Percentiles rank a stretch among this genome's conserved stretches.
Conservation (phyloP, 1,284 basidiomycete genomes). For the Porodaedalea pini region DNA sequence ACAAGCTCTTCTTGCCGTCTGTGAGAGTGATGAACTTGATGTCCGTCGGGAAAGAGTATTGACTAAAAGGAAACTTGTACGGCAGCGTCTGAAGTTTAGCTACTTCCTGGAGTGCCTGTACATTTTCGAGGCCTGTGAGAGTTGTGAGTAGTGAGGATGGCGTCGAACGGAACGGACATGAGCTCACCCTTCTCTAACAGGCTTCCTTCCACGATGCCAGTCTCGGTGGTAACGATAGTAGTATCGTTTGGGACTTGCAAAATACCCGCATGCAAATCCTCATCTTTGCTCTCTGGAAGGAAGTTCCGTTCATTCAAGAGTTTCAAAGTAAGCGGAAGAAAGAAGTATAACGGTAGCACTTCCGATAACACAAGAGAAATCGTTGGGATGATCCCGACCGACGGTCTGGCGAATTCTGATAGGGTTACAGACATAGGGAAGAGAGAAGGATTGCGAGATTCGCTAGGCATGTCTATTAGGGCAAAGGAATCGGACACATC, state of each 20-base stretch:
- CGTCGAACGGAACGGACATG: neutral
- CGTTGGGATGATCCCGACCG: slow-evolving; percentile 37
- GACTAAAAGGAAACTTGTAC: slow-evolving; percentile 79
- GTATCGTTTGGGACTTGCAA: slow-evolving; percentile 71
- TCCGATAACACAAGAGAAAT: slow-evolving; percentile 50
- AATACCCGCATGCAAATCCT: slow-evolving; percentile 71
- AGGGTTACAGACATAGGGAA: slow-evolving; percentile 67
- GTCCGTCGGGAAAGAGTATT: slow-evolving; percentile 74
- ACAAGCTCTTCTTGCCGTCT: slow-evolving; percentile 63
- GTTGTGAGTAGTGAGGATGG: neutral
- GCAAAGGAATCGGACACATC: slow-evolving; percentile 4
- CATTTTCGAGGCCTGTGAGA: slow-evolving; percentile 58
- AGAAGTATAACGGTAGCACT: slow-evolving; percentile 49
- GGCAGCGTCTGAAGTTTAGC: slow-evolving; percentile 68
- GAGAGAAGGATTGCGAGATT: slow-evolving; percentile 64
- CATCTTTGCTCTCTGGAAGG: slow-evolving; percentile 64
- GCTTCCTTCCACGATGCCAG: slow-evolving; percentile 61
- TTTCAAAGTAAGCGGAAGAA: slow-evolving; percentile 53
- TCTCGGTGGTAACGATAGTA: slow-evolving; percentile 65
- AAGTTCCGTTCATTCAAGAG: slow-evolving; percentile 61
- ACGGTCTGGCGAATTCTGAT: slow-evolving; percentile 50
- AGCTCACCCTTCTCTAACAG: slow-evolving; percentile 56
- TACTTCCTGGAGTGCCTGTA: slow-evolving; percentile 66
- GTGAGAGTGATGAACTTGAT: slow-evolving; percentile 61
- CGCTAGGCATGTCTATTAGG: slow-evolving; percentile 38